Evolutionary conservation across 23 red algal species (phyloP).

Genomic region (Gracilaria gracilis): DNA sequence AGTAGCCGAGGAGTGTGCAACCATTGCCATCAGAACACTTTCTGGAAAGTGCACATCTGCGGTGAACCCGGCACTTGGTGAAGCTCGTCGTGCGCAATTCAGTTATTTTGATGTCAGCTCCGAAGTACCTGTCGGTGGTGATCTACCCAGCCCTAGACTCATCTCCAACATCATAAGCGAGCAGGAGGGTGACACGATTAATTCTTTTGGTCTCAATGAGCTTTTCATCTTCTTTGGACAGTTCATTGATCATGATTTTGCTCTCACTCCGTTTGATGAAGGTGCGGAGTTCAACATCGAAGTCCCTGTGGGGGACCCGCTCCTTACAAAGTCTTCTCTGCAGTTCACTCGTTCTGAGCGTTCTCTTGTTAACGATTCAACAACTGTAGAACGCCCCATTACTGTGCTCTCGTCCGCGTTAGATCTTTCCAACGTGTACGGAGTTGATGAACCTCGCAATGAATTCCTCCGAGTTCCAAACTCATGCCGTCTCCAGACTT

Average conservation of each 20-base stretch:
- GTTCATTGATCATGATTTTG: slow-evolving; percentile 67
- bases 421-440: slow-evolving; percentile 58
- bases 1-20: slow-evolving; percentile 7
- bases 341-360: slow-evolving; percentile 39
- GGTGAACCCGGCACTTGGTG: neutral
- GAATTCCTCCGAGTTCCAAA: slow-evolving; percentile 31
- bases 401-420: slow-evolving; percentile 54
- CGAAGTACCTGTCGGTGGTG: slow-evolving; percentile 4
- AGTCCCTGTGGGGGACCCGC: slow-evolving; percentile 17
- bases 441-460: slow-evolving; percentile 41
- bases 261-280: slow-evolving; percentile 15
- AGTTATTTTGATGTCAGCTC: slow-evolving; percentile 25
- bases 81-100: slow-evolving; percentile 26
- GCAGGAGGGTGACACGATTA: slow-evolving; percentile 8
- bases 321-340: neutral
- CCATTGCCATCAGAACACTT: slow-evolving; percentile 11
- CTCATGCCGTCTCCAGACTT: slow-evolving; percentile 52
- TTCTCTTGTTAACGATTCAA: neutral
- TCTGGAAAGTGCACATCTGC: slow-evolving; percentile 23
- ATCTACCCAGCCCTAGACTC: slow-evolving; percentile 34
- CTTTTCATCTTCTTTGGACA: slow-evolving; percentile 63
- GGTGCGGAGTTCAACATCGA: slow-evolving; percentile 5
- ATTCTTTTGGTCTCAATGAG: slow-evolving; percentile 46
- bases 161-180: slow-evolving; percentile 49
- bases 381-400: slow-evolving; percentile 46